A percentile compares a stretch with the other conserved stretches of the same genome.
Conservation (phyloP, 306 rosid species). For the Pyrus communis region DNA sequence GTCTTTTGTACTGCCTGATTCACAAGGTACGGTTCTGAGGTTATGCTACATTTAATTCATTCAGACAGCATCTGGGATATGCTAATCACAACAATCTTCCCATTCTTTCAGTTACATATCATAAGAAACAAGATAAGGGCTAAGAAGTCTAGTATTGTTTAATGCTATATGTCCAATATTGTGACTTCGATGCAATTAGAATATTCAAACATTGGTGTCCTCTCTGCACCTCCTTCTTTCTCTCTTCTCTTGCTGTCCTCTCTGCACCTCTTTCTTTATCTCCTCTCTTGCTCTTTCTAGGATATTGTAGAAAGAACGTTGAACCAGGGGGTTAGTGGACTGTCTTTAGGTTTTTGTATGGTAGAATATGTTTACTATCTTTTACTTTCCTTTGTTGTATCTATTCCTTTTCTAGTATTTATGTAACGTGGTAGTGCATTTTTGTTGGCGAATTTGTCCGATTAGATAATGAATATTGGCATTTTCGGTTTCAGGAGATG, state of each 20-base stretch:
- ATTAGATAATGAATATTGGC: slow-evolving; percentile 12
- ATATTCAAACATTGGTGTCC: background rate
- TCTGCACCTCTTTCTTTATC: background rate
- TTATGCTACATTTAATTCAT: background rate
- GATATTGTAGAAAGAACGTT: background rate
- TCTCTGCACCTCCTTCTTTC: background rate
- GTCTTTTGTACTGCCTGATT: slow-evolving; percentile 55
- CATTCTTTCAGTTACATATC: background rate
- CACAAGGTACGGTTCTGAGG: slow-evolving; percentile 51
- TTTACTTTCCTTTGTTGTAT: background rate
- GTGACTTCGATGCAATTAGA: background rate
- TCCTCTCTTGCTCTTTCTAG: background rate
- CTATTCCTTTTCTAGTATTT: slow-evolving; percentile 4
- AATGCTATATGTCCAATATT: background rate
- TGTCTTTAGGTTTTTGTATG: background rate
- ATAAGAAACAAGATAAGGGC: background rate
- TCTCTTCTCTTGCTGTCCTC: background rate
- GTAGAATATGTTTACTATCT: background rate
- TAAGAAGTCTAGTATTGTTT: background rate
- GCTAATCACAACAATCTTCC: background rate
- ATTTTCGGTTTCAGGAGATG: slow-evolving; percentile 64
- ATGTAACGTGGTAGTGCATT: background rate
- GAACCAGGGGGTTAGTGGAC: too few relatives aligned
- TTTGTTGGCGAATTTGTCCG: slow-evolving; percentile 8
- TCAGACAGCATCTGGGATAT: background rate